These are phyloP conservation scores for Hanseniaspora clermontiae DNA, from an alignment of 805 yeast genomes.

Conservation along the genomic window DNA sequence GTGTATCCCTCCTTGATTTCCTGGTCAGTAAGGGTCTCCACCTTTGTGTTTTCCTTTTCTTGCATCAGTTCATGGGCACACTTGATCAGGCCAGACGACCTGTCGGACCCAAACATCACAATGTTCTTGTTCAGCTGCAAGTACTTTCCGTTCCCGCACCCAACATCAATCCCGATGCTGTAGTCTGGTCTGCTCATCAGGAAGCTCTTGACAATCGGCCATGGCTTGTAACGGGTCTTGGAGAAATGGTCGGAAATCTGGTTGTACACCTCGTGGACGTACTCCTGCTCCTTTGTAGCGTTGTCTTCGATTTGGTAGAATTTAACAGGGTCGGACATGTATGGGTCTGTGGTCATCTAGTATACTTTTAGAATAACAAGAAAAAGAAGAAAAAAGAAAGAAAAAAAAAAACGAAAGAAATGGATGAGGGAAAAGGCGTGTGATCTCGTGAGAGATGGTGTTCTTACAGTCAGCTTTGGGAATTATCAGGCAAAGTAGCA, in stretches of 20 bases:
- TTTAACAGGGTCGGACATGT: constrained; percentile 3
- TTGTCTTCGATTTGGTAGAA: constrained; percentile 5
- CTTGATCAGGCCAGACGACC: constrained; percentile 53
- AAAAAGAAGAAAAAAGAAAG: background rate
- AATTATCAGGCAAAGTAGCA: no score
- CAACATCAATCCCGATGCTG: constrained; percentile 77
- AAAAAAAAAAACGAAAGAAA: background rate
- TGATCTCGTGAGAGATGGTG: no score
- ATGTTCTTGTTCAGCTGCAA: constrained; percentile 56
- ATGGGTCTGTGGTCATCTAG: no score
- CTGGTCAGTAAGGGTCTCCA: constrained; percentile 12
- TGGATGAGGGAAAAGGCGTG: no score
- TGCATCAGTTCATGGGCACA: constrained; percentile 42
- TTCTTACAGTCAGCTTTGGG: no score
- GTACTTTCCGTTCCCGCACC: constrained; percentile 96
- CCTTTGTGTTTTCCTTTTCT: constrained; percentile 4
- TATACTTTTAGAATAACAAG: background rate
- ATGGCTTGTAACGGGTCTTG: constrained; percentile 83
- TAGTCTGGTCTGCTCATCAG: constrained; percentile 38
- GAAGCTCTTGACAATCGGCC: constrained; percentile 86
- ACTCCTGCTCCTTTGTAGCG: constrained; percentile 55
- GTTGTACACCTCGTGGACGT: constrained; percentile 87
- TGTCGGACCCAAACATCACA: constrained; percentile 59
- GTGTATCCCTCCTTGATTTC: constrained; percentile 8
- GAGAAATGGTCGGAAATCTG: constrained; percentile 89